A percentile compares a stretch with the other conserved stretches of the same genome.
These are phyloP conservation scores for Lathyrus oleraceus DNA, from an alignment of 306 rosid genomes.

Conservation along the genomic window DNA sequence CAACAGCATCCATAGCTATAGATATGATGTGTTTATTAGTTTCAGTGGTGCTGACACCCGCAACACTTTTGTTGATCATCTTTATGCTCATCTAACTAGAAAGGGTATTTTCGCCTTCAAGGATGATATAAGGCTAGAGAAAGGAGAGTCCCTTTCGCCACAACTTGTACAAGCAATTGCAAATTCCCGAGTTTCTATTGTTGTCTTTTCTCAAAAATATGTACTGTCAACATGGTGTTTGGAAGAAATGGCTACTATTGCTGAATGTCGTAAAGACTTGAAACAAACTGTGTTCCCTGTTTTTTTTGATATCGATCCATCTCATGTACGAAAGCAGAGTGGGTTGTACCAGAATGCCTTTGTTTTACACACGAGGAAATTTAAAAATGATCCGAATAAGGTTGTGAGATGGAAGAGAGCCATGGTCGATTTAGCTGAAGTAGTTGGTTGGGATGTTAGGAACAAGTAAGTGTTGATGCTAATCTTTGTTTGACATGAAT, in stretches of 20 bases:
- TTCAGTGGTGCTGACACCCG: neutral
- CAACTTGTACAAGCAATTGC: neutral
- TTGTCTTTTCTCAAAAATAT: neutral
- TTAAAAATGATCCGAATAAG: neutral
- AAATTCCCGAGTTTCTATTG: neutral
- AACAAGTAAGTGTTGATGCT: neutral
- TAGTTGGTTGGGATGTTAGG: slow-evolving; percentile 4
- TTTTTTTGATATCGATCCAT: neutral
- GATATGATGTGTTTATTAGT: neutral
- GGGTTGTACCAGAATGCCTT: neutral
- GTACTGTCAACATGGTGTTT: neutral
- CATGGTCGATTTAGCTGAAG: neutral
- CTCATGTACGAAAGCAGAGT: neutral
- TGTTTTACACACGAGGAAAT: neutral
- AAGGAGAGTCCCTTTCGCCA: neutral
- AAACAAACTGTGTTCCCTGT: slow-evolving; percentile 1
- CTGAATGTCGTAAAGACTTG: neutral
- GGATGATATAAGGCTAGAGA: neutral
- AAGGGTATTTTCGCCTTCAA: neutral
- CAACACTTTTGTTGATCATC: too few relatives aligned
- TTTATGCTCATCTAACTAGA: neutral
- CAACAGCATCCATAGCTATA: neutral
- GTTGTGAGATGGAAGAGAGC: slow-evolving; percentile 13
- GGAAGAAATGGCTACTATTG: slow-evolving; percentile 21
- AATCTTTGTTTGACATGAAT: neutral